Base-by-base conservation (phyloP, 768 basidiomycete species). In the Boletus sp. region DNA sequence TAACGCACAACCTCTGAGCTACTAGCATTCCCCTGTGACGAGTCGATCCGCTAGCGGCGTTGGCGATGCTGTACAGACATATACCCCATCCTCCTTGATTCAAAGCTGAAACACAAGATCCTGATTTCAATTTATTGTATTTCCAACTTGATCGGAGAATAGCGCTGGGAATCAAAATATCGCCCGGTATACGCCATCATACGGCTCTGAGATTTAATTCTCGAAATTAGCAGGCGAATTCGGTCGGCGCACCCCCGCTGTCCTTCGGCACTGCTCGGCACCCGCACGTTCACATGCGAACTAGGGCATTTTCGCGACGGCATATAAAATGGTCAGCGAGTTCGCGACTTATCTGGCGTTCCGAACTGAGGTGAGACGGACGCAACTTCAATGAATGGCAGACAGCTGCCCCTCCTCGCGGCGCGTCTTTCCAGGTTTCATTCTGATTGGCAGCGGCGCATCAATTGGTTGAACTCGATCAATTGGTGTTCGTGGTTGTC, bases 161-260 rank as follows among this genome's bases (percentile, higher is more conserved):
- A 43, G 21, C 42, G n/a, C 21, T 30, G 59, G 53, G 42, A 56
- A 61, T 17, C 23, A 40, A 47, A 32, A 25, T 27, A 10, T 44
- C 7, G 14, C 4, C 45, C 52, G n/a, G 4, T 25, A 38, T n/a
- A 41, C 14, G 7, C 21, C 35, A 19, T 19, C 5, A 2, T 43
- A 3, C 13, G 7, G 3, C 27, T n/a, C 9, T 23, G 47, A 30
- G 29, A 29, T 10, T 44, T n/a, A 11, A n/a, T n/a, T 44, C 11
- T 44, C 21, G 17, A 4, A 27, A 38, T 38, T 13, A 9, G n/a
- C 19, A 39, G 7, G 21, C n/a, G 11, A 23, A 33, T 55, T 50
- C 43, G 8, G 27, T 49, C 17, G 39, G 38, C 37, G 37, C 25
- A 30, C 11, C 1, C 42, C 21, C 4, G 21, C 7, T 23, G 8